Percentiles rank a stretch among this genome's conserved stretches.
These are phyloP conservation scores for Neurospora sp. DNA, from an alignment of 495 filamentous ascomycete species.

Conservation along the genomic window DNA sequence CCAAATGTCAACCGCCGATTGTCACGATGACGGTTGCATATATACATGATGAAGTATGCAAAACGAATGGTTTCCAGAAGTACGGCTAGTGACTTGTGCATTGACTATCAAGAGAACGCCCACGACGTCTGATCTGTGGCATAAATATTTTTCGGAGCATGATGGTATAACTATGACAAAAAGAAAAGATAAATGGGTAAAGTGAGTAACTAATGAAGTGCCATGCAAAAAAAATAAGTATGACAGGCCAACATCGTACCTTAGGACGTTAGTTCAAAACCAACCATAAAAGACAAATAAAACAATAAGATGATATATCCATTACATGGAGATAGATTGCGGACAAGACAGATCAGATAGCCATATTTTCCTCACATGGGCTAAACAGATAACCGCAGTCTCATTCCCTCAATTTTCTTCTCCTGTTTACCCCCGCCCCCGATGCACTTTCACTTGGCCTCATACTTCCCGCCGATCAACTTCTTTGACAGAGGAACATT, in stretches of 20 bases:
- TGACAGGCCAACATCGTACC: constrained; percentile 1
- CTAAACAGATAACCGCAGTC: not conserved
- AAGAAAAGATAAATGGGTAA: constrained; percentile 2
- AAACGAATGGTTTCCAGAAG: not conserved
- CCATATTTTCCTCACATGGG: not conserved
- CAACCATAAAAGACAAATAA: not conserved
- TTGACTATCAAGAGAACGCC: not conserved
- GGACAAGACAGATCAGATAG: not conserved
- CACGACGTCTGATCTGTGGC: not conserved
- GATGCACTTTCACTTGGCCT: constrained; percentile 30
- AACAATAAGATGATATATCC: not conserved
- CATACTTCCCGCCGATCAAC: constrained; percentile 71
- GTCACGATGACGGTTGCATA: not conserved
- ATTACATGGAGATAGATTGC: not conserved
- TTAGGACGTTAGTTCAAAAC: not conserved
- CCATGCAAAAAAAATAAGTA: not conserved
- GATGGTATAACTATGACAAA: not conserved
- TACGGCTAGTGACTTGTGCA: too few relatives aligned
- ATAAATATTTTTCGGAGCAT: too few relatives aligned
- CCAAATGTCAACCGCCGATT: not conserved
- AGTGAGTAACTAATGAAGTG: not conserved
- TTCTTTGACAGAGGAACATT: constrained; percentile 62
- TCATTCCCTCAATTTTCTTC: not conserved
- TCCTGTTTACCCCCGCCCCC: not conserved
- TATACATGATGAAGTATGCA: not conserved